A percentile compares a stretch with the other conserved stretches of the same genome.
Evolutionary conservation across 768 basidiomycete genomes (phyloP).

Genomic region (Mycena vitilis): DNA sequence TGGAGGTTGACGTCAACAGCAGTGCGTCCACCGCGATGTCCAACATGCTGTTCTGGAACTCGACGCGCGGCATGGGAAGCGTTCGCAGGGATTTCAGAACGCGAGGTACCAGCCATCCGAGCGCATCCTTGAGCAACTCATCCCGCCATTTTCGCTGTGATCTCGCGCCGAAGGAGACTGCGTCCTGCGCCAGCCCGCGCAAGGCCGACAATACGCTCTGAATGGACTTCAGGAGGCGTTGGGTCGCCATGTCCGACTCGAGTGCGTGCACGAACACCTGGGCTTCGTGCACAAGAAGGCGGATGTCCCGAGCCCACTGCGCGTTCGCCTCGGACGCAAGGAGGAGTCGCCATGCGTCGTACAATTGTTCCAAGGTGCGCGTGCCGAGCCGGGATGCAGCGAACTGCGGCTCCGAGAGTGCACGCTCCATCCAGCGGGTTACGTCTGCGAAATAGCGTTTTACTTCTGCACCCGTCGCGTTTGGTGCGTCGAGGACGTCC

Average conservation of each 20-base stretch:
- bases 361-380: constrained; percentile 39
- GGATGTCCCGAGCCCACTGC: constrained; percentile 37
- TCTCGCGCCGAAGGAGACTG: constrained; percentile 23
- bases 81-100: constrained; percentile 43
- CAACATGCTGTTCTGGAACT: constrained; percentile 48
- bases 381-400: constrained; percentile 39
- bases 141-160: constrained; percentile 29
- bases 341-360: constrained; percentile 39
- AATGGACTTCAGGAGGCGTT: constrained; percentile 34
- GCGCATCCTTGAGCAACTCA: constrained; percentile 42
- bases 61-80: constrained; percentile 51
- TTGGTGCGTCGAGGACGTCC: constrained; percentile 30
- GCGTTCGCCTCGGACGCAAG: constrained; percentile 32
- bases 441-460: constrained; percentile 36
- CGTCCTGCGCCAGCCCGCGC: constrained; percentile 30
- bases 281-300: constrained; percentile 31
- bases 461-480: constrained; percentile 33
- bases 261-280: constrained; percentile 38
- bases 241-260: constrained; percentile 38
- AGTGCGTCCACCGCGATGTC: constrained; percentile 48
- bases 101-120: constrained; percentile 50
- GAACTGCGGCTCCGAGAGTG: constrained; percentile 40
- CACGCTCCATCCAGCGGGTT: constrained; percentile 38
- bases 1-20: constrained; percentile 41
- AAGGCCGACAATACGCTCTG: constrained; percentile 31